phyloP scores from a whole-genome alignment of 2,329 filamentous ascomycete genomes.

The Rhynchosporium graminicola region DNA sequence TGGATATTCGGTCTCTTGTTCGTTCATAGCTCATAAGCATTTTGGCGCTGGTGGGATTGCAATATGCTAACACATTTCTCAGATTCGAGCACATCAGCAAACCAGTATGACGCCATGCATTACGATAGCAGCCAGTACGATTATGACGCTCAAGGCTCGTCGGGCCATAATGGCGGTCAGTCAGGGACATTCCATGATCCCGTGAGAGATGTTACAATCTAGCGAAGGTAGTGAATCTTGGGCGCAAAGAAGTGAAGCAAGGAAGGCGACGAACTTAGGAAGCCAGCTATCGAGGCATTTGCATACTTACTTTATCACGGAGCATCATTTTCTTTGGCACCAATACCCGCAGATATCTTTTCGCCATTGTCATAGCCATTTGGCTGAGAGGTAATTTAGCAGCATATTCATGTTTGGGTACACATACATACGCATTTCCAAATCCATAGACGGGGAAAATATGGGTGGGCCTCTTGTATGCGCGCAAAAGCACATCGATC shows the following conservation, averaged over 20 bases:
- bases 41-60: background rate
- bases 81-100: background rate
- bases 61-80: slow-evolving; percentile 1
- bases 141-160: background rate
- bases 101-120: background rate
- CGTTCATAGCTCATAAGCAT: background rate
- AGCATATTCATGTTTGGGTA: background rate
- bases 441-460: background rate
- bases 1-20: background rate
- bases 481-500: no score
- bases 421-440: background rate
- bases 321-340: background rate
- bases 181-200: slow-evolving; percentile 25
- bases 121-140: background rate
- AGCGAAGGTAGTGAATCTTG: no score
- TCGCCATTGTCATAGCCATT: background rate
- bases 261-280: background rate
- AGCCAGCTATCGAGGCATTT: background rate
- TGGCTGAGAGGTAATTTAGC: background rate
- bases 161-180: background rate
- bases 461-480: no score
- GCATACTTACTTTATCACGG: background rate
- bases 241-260: background rate
- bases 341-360: background rate
- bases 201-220: slow-evolving; percentile 22